phyloP scores from a whole-genome alignment of 2,329 filamentous ascomycete species.

The Curvularia hawaiiensis region DNA sequence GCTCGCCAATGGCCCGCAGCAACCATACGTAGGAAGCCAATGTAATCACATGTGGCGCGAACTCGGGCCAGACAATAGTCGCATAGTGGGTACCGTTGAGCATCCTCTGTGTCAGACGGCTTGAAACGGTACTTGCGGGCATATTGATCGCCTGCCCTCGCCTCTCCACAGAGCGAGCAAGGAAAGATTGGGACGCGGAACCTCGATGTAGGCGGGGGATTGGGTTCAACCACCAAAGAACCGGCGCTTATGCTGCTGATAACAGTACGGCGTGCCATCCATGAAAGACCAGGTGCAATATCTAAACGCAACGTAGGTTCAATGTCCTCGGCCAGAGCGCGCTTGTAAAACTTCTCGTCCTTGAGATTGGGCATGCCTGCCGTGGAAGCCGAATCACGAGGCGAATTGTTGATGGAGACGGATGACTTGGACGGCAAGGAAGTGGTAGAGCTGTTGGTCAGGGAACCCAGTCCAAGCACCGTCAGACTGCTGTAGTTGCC shows the following conservation, averaged over 20 bases:
- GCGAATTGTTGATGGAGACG: slow-evolving; percentile 40
- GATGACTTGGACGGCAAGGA: slow-evolving; percentile 57
- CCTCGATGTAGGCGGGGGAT: slow-evolving; percentile 54
- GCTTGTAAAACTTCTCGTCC: slow-evolving; percentile 93
- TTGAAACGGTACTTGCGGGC: slow-evolving; percentile 86
- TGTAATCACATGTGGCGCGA: slow-evolving; percentile 87
- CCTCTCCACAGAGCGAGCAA: slow-evolving; percentile 89
- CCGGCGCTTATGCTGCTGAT: slow-evolving; percentile 83
- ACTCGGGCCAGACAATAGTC: slow-evolving; percentile 83
- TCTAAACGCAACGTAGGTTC: slow-evolving; percentile 93
- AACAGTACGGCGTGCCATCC: slow-evolving; percentile 87
- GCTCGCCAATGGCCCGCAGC: slow-evolving; percentile 91
- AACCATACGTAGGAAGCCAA: slow-evolving; percentile 88
- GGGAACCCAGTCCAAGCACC: slow-evolving; percentile 60
- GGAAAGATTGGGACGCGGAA: slow-evolving; percentile 65
- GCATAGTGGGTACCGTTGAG: slow-evolving; percentile 89
- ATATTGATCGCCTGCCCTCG: slow-evolving; percentile 71
- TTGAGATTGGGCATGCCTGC: slow-evolving; percentile 68
- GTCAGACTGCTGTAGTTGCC: slow-evolving; percentile 71
- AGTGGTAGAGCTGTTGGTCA: slow-evolving; percentile 57
- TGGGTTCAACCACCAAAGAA: slow-evolving; percentile 83
- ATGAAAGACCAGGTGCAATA: slow-evolving; percentile 86
- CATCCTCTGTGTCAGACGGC: slow-evolving; percentile 82
- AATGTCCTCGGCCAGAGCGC: slow-evolving; percentile 85
- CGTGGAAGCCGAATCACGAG: slow-evolving; percentile 37